Percentiles rank a stretch among this genome's conserved stretches.
Evolutionary conservation across 1,139 yeast genomes (phyloP).

Genomic region (Diutina rugosa): DNA sequence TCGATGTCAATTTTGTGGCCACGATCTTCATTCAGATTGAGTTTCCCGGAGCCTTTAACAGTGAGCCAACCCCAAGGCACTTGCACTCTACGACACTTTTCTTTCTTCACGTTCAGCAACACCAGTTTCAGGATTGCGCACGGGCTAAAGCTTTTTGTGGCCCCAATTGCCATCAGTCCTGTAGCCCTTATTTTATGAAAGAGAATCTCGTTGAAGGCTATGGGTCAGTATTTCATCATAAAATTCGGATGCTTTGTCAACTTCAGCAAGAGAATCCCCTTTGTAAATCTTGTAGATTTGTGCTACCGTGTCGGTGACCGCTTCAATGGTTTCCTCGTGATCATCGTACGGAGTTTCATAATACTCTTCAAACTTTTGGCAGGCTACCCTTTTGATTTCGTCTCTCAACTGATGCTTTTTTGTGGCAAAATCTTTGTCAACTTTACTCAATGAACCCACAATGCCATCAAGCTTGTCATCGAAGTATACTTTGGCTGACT

Average conservation of each 20-base stretch:
- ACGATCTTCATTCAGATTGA: background rate
- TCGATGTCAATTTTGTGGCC: background rate
- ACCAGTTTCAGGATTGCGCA: background rate
- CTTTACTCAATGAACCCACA: no score
- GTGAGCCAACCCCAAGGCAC: background rate
- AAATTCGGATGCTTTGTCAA: background rate
- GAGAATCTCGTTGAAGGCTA: background rate
- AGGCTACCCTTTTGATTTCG: no score
- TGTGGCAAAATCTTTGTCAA: no score
- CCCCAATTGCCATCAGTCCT: background rate
- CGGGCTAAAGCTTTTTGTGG: background rate
- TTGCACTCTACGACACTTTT: background rate
- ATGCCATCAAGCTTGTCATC: no score
- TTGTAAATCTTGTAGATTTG: no score
- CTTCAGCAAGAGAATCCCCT: no score
- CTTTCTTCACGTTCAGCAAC: background rate
- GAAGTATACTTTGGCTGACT: no score
- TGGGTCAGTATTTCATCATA: background rate
- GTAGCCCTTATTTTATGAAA: background rate
- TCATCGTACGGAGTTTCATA: no score
- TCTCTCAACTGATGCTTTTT: no score
- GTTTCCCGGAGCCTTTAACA: background rate
- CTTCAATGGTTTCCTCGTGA: no score
- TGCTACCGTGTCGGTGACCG: no score
- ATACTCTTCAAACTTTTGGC: no score